These are phyloP conservation scores for Drechslerella stenobrocha DNA, from an alignment of 2,329 filamentous ascomycete genomes.

Conservation along the genomic window DNA sequence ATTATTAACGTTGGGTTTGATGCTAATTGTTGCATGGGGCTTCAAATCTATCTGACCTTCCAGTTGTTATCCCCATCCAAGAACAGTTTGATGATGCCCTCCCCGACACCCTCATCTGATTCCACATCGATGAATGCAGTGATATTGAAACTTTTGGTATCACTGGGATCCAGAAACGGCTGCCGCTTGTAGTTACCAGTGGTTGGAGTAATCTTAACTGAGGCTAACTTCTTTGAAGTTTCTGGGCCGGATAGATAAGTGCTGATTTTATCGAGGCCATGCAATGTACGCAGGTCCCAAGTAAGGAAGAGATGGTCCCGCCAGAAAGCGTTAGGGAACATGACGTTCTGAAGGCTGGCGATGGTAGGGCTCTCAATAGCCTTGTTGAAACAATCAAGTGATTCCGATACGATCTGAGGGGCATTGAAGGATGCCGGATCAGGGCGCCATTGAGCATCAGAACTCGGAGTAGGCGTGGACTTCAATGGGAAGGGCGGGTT, in stretches of 20 bases:
- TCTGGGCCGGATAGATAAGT: constrained; percentile 16
- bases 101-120: constrained; percentile 62
- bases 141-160: constrained; percentile 56
- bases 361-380: constrained; percentile 22
- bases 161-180: constrained; percentile 13
- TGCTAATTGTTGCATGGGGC: no score
- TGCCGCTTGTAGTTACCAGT: constrained; percentile 29
- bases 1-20: no score
- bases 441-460: constrained; percentile 15
- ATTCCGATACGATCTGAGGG: constrained; percentile 26
- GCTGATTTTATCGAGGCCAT: constrained; percentile 57
- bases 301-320: constrained; percentile 64
- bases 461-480: constrained; percentile 21
- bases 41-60: constrained; percentile 55
- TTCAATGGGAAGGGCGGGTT: constrained; percentile 27
- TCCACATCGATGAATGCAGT: constrained; percentile 63
- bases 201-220: constrained; percentile 11
- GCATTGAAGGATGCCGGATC: constrained; percentile 22
- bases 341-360: constrained; percentile 18
- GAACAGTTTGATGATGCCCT: constrained; percentile 63
- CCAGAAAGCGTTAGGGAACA: constrained; percentile 60
- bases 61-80: constrained; percentile 55
- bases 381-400: constrained; percentile 23
- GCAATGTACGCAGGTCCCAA: constrained; percentile 63
- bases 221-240: constrained; percentile 12